Evolutionary conservation across 176 grass and related monocot genomes (phyloP).

Genomic region (Bromus sterilis): DNA sequence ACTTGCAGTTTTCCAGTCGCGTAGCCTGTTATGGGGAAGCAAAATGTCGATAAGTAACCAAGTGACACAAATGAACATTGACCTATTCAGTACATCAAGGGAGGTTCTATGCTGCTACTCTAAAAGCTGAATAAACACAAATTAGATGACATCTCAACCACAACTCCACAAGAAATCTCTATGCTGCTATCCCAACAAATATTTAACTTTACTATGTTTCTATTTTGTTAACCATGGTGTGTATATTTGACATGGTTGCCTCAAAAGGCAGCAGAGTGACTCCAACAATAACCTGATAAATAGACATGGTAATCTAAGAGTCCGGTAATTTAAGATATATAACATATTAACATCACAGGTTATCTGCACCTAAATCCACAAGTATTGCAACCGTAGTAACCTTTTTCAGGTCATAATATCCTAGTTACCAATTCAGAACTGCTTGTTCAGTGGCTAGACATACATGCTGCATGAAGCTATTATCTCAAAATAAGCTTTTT

Average conservation of each 20-base stretch:
- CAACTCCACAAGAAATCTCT: background rate
- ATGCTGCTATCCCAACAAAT: background rate
- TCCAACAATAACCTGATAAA: background rate
- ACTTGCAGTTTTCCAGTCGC: slow-evolving; percentile 80
- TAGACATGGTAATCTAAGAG: background rate
- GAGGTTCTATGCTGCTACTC: background rate
- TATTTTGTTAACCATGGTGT: slow-evolving; percentile 1
- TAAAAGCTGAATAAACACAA: background rate
- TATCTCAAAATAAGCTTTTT: slow-evolving; percentile 68
- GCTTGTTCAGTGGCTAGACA: slow-evolving; percentile 7
- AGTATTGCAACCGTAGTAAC: background rate
- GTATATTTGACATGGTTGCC: background rate
- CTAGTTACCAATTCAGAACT: slow-evolving; percentile 3
- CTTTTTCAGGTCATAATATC: slow-evolving; percentile 4
- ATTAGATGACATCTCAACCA: background rate
- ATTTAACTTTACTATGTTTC: background rate
- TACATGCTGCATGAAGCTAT: slow-evolving; percentile 91
- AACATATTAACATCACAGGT: too few relatives aligned
- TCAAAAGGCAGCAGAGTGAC: background rate
- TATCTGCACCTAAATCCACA: background rate
- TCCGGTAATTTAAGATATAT: background rate
- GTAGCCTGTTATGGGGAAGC: slow-evolving; percentile 44
- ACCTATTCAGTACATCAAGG: background rate
- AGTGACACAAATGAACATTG: slow-evolving; percentile 10
- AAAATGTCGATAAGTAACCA: background rate